These are phyloP conservation scores for Hypoxylon sp. DNA, from an alignment of 2,329 filamentous ascomycete species.

Conservation along the genomic window DNA sequence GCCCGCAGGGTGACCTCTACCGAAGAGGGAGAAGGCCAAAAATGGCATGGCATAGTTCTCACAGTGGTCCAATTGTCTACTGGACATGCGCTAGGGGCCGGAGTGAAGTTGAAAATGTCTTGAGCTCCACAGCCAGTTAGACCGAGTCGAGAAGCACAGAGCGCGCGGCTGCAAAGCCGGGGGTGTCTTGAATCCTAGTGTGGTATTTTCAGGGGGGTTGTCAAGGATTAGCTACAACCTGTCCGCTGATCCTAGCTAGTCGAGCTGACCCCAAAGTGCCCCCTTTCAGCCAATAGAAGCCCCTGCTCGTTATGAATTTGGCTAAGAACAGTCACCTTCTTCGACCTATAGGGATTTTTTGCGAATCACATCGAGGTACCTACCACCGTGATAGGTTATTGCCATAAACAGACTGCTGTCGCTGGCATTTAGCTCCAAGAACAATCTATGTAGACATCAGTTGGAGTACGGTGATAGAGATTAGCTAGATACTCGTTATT, in stretches of 20 bases:
- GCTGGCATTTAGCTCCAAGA: slow-evolving; percentile 3
- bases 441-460: slow-evolving; percentile 6
- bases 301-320: slow-evolving; percentile 29
- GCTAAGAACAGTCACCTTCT: slow-evolving; percentile 31
- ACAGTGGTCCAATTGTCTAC: slow-evolving; percentile 22
- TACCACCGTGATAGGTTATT: slow-evolving; percentile 16
- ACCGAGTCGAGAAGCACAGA: slow-evolving; percentile 46
- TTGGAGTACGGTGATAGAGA: slow-evolving; percentile 20
- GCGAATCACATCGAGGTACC: slow-evolving; percentile 22
- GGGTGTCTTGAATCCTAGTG: slow-evolving; percentile 45
- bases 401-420: slow-evolving; percentile 18
- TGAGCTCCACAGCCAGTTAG: slow-evolving; percentile 42
- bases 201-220: slow-evolving; percentile 52
- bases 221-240: slow-evolving; percentile 41
- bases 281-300: slow-evolving; percentile 41
- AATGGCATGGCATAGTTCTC: slow-evolving; percentile 36
- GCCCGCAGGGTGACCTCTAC: slow-evolving; percentile 24
- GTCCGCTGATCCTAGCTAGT: slow-evolving; percentile 43
- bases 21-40: slow-evolving; percentile 39
- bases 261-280: slow-evolving; percentile 21
- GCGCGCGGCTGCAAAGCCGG: slow-evolving; percentile 51
- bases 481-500: slow-evolving; percentile 4
- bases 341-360: slow-evolving; percentile 16
- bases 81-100: slow-evolving; percentile 28
- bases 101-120: slow-evolving; percentile 42